Evolutionary conservation across 2,329 filamentous ascomycete genomes (phyloP).

Genomic region (Tolypocladium tropicale): DNA sequence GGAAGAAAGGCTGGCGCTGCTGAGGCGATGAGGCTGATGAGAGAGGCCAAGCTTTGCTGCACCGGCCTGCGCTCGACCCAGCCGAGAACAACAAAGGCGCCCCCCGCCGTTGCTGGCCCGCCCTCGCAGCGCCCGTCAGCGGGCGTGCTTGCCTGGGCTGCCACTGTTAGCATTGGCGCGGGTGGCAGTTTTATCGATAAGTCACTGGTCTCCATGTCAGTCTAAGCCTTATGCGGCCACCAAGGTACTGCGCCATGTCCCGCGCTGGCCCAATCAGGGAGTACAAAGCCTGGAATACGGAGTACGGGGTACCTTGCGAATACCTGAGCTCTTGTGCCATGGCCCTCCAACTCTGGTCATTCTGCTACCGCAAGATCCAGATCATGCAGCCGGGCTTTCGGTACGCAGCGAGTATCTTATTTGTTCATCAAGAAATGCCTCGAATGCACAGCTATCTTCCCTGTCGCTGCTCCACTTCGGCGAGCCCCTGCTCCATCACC

Average conservation of each 20-base stretch:
- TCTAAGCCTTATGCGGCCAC: neutral
- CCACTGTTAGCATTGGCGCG: neutral
- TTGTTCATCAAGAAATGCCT: neutral
- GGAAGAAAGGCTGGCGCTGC: slow-evolving; percentile 6
- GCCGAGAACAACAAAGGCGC: neutral
- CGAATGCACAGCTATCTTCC: neutral
- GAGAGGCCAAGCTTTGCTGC: neutral
- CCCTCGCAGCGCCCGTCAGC: no score
- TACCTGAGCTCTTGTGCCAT: neutral
- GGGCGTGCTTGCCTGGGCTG: neutral
- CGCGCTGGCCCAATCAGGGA: neutral
- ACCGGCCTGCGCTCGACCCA: neutral
- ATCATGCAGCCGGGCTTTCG: no score
- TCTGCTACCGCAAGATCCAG: no score
- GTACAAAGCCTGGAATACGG: no score
- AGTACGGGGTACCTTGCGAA: no score
- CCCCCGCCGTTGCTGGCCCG: no score
- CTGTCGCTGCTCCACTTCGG: neutral
- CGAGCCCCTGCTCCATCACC: neutral
- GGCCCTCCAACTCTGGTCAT: no score
- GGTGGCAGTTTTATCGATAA: slow-evolving; percentile 1
- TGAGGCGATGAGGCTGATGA: slow-evolving; percentile 2
- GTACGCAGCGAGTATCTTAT: no score
- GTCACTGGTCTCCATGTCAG: neutral
- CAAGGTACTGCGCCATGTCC: neutral